Percentiles rank a stretch among this genome's conserved stretches.
Conservation (phyloP, 2,329 filamentous ascomycete genomes). For the Colletotrichum liaoningense region DNA sequence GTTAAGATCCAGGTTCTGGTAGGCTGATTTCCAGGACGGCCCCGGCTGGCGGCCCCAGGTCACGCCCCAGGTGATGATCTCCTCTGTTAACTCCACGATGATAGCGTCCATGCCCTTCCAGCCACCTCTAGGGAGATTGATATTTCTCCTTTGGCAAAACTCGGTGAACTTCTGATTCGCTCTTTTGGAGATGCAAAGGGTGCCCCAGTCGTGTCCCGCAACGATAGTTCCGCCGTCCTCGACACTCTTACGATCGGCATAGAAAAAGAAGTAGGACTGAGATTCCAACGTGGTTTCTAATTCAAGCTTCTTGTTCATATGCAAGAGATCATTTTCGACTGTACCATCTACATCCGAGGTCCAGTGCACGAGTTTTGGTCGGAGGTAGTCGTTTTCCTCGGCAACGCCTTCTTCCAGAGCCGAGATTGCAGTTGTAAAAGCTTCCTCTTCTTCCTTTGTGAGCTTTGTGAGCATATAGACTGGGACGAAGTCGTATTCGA, state of each 20-base stretch:
- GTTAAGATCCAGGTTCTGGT: background rate
- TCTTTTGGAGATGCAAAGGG: background rate
- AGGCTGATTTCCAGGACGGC: background rate
- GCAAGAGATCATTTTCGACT: background rate
- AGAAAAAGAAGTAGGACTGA: background rate
- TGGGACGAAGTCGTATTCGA: background rate
- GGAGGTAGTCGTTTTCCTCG: background rate
- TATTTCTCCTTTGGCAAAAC: background rate
- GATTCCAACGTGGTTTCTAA: background rate
- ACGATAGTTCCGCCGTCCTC: background rate
- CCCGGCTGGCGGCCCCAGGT: background rate
- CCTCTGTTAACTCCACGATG: background rate
- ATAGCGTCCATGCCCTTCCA: background rate
- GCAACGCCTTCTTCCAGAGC: background rate
- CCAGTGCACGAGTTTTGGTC: background rate
- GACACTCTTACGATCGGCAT: background rate
- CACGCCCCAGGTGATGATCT: background rate
- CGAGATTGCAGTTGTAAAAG: background rate
- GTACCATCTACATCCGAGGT: background rate
- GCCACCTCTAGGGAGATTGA: background rate
- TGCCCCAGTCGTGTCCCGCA: background rate
- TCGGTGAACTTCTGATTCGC: background rate
- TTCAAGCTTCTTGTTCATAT: background rate
- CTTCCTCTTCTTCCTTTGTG: background rate
- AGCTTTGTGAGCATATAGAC: background rate